Evolutionary conservation across 2,329 filamentous ascomycete species (phyloP), one percentile per base, ranked within the genome.

Genomic region (Talaromyces piceae): DNA sequence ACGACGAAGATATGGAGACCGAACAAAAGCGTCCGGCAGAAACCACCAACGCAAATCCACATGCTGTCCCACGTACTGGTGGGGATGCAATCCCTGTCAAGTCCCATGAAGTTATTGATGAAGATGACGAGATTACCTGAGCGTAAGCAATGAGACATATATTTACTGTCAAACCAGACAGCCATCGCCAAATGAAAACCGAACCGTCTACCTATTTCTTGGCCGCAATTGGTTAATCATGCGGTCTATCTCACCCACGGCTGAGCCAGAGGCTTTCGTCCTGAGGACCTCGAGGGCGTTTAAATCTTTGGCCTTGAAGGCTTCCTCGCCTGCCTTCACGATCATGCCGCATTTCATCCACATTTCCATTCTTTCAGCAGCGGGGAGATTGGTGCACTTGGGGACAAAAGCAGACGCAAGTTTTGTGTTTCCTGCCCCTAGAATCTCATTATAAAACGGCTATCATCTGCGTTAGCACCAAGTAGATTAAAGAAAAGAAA

Each of bases 311-410:
- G 80, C 77, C 72, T 84, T 88, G 54, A 90, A 78, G 3, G 93
- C 91, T 72, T 97, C 93, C 71, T 97, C 91, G 3, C 87, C 93
- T 2, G 93, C 93, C 71, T 88, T 90, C 25, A 86, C 80, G 41
- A 89, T 76, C 83, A 95, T 81, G 16, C 91, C 91, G 67, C 93
- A 97, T 72, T 95, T 95, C 61, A 95, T 84, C 79, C 91, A 98
- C 91, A 98, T 96, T 58, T 86, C 81, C 50, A 95, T 84, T 3
- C 84, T 76, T 60, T 90, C 86, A 2, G 81, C 78, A 1, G 80
- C 75, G 41, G 83, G 78, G 44, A 94, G 67, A 50, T 77, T 76
- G 13, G 84, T 85, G 73, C 91, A 96, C 69, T 97, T 97, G 2
- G 88, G 83, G 47, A 97, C 83, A 69, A 96, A 97, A 4, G 82